Conservation (phyloP, 2,329 filamentous ascomycete genomes). For the Boeremia lycopersici region DNA sequence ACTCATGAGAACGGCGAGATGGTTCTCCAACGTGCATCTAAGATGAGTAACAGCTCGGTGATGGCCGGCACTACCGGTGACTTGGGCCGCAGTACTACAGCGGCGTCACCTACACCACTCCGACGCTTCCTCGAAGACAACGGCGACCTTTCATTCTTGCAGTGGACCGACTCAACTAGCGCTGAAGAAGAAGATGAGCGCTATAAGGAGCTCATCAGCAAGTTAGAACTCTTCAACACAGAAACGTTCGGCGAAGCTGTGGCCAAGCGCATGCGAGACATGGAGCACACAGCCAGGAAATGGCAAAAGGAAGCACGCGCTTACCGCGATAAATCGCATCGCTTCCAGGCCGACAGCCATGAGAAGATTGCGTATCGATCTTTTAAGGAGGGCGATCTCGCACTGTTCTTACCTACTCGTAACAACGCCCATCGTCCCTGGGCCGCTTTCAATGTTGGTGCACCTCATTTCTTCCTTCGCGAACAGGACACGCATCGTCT, state of each 20-base stretch:
- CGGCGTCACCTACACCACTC: slow-evolving; percentile 61
- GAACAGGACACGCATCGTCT: slow-evolving; percentile 90
- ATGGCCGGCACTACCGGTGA: slow-evolving; percentile 48
- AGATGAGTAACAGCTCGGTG: slow-evolving; percentile 56
- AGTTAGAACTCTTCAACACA: slow-evolving; percentile 78
- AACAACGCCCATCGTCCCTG: slow-evolving; percentile 95
- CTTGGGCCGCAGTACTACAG: slow-evolving; percentile 59
- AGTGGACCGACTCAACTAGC: slow-evolving; percentile 78
- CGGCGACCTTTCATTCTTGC: slow-evolving; percentile 73
- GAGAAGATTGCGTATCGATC: slow-evolving; percentile 95
- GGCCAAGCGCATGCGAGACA: slow-evolving; percentile 87
- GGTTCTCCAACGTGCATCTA: slow-evolving; percentile 73
- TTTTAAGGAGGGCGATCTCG: slow-evolving; percentile 96
- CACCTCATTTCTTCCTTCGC: slow-evolving; percentile 94
- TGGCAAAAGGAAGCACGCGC: slow-evolving; percentile 86
- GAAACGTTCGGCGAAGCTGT: slow-evolving; percentile 85
- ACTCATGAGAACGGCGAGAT: slow-evolving; percentile 74
- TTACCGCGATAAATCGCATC: slow-evolving; percentile 86
- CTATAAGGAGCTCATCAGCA: slow-evolving; percentile 76
- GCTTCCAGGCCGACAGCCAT: slow-evolving; percentile 81
- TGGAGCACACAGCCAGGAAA: slow-evolving; percentile 90
- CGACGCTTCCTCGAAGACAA: slow-evolving; percentile 64
- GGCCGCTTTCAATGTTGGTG: slow-evolving; percentile 98
- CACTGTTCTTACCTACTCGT: slow-evolving; percentile 89
- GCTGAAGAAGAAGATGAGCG: slow-evolving; percentile 70